phyloP scores from a whole-genome alignment of 257 asterid genomes.

The Scutellaria barbata region DNA sequence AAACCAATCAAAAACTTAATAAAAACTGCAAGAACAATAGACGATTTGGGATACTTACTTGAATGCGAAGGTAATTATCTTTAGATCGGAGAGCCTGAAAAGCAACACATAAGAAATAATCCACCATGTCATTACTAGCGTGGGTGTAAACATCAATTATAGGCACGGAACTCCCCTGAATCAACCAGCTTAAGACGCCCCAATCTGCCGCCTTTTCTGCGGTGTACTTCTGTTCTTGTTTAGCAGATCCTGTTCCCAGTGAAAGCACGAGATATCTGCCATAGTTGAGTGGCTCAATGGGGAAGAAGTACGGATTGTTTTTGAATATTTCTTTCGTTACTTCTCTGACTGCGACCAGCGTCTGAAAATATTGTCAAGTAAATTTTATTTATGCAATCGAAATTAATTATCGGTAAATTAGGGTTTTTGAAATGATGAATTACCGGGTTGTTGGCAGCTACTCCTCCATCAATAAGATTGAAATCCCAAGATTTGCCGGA shows the following conservation, averaged over 20 bases:
- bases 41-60: constrained; percentile 33
- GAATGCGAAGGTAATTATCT: constrained; percentile 61
- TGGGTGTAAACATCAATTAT: constrained; percentile 51
- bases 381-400: too few species aligned
- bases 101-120: constrained; percentile 43
- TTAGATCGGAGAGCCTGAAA: constrained; percentile 45
- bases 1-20: background rate
- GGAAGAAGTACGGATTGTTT: constrained; percentile 43
- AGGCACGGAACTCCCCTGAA: constrained; percentile 49
- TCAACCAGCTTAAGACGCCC: constrained; percentile 60
- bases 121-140: constrained; percentile 53
- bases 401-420: too few species aligned
- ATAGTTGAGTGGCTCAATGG: constrained; percentile 47
- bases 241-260: constrained; percentile 57
- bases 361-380: constrained; percentile 29
- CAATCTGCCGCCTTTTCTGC: constrained; percentile 54
- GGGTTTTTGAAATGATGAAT: background rate
- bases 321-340: constrained; percentile 41
- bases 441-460: constrained; percentile 73
- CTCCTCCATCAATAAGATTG: constrained; percentile 69
- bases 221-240: constrained; percentile 45
- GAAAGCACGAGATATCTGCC: constrained; percentile 52
- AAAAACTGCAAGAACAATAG: background rate
- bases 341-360: constrained; percentile 57
- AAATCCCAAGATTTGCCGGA: constrained; percentile 55